These are phyloP conservation scores for Spizellomyces punctatus DNA, from an alignment of 192 early-diverging fungal species.

Conservation along the genomic window DNA sequence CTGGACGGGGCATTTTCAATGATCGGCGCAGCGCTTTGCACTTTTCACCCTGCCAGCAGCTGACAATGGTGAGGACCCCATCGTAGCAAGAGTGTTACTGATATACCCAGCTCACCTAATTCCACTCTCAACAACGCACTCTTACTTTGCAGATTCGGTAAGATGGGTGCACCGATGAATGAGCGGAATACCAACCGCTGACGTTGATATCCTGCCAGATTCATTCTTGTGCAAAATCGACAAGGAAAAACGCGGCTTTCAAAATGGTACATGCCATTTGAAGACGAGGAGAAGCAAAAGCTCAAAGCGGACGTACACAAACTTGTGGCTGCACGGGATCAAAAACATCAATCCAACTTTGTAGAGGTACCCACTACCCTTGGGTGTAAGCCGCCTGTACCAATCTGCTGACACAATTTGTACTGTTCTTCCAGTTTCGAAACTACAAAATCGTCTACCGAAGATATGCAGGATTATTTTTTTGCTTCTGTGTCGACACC, in stretches of 20 bases:
- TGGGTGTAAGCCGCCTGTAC: too few species aligned
- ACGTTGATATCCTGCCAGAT: constrained; percentile 53
- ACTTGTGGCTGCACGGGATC: constrained; percentile 92
- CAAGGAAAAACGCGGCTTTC: constrained; percentile 97
- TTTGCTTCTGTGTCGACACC: constrained; percentile 97
- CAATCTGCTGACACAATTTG: too few species aligned
- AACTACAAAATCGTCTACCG: constrained; percentile 99
- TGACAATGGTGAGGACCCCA: too few species aligned
- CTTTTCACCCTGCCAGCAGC: too few species aligned
- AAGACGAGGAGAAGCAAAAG: constrained; percentile 92
- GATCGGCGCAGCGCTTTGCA: too few species aligned
- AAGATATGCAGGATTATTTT: constrained; percentile 96
- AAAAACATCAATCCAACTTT: constrained; percentile 97
- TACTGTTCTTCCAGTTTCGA: constrained; percentile 67
- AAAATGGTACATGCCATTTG: constrained; percentile 96
- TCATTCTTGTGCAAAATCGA: constrained; percentile 97
- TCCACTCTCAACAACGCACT: too few species aligned
- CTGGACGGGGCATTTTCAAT: too few species aligned
- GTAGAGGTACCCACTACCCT: constrained; percentile 67
- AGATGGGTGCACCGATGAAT: too few species aligned
- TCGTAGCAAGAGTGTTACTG: too few species aligned
- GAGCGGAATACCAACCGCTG: too few species aligned
- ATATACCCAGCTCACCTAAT: too few species aligned
- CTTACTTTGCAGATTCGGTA: too few species aligned
- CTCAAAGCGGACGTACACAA: constrained; percentile 96